Evolutionary conservation across 371 early-diverging fungal genomes (phyloP).

Genomic region (Vittaforma corneae): DNA sequence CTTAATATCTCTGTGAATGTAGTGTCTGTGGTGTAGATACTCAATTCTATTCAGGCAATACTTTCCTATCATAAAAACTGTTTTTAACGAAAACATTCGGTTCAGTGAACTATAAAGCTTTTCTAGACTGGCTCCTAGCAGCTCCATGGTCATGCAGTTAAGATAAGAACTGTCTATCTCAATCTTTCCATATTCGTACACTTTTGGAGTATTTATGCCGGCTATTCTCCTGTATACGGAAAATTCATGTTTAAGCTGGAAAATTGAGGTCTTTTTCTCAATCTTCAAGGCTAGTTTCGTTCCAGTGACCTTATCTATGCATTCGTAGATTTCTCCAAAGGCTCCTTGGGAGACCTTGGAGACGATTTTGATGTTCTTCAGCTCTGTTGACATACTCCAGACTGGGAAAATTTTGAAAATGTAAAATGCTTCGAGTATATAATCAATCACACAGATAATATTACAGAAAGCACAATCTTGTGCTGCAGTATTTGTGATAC

Average conservation of each 20-base stretch:
- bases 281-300: slow-evolving; percentile 63
- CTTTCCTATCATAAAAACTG: slow-evolving; percentile 86
- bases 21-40: slow-evolving; percentile 83
- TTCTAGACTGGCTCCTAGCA: slow-evolving; percentile 91
- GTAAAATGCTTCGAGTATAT: too few relatives aligned
- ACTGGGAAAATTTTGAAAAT: too few relatives aligned
- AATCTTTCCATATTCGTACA: slow-evolving; percentile 60
- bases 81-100: slow-evolving; percentile 88
- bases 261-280: slow-evolving; percentile 59
- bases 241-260: slow-evolving; percentile 61
- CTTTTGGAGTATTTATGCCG: slow-evolving; percentile 50
- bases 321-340: slow-evolving; percentile 95
- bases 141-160: slow-evolving; percentile 75
- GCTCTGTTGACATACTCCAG: slow-evolving; percentile 26
- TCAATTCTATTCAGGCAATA: slow-evolving; percentile 92
- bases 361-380: slow-evolving; percentile 73
- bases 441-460: too few relatives aligned
- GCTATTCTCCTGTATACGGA: slow-evolving; percentile 59
- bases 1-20: slow-evolving; percentile 96
- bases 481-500: too few relatives aligned
- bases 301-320: slow-evolving; percentile 58
- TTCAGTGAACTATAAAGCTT: slow-evolving; percentile 93
- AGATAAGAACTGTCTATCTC: slow-evolving; percentile 47
- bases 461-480: too few relatives aligned
- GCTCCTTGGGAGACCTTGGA: slow-evolving; percentile 92